Evolutionary conservation across 192 early-diverging fungal genomes (phyloP).

Genomic region (Pilobolus umbonatus): DNA sequence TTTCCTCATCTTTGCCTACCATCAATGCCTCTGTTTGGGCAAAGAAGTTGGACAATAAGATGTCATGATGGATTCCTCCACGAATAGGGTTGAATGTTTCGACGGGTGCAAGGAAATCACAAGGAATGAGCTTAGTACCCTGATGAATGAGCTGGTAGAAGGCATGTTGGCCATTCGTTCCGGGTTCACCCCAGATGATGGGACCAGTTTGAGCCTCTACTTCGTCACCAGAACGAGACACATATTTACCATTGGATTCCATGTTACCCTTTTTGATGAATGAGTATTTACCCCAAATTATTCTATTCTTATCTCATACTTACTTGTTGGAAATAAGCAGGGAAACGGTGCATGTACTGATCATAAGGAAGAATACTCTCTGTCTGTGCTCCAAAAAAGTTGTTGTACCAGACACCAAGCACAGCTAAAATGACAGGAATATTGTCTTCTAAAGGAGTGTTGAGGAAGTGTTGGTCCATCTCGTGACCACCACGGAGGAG

Average conservation of each 20-base stretch:
- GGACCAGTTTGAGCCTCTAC: slow-evolving; percentile 90
- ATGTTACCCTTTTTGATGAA: slow-evolving; percentile 76
- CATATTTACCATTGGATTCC: slow-evolving; percentile 98
- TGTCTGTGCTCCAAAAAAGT: slow-evolving; percentile 94
- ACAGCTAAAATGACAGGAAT: slow-evolving; percentile 86
- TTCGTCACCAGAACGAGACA: slow-evolving; percentile 72
- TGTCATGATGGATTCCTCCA: slow-evolving; percentile 85
- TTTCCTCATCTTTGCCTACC: slow-evolving; percentile 80
- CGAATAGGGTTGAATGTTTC: slow-evolving; percentile 90
- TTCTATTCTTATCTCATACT: background rate
- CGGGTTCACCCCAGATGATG: slow-evolving; percentile 99
- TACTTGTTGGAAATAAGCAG: slow-evolving; percentile 97
- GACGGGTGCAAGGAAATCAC: slow-evolving; percentile 94
- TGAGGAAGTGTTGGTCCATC: slow-evolving; percentile 96
- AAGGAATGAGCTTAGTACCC: slow-evolving; percentile 94
- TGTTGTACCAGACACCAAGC: slow-evolving; percentile 97
- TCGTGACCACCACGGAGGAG: slow-evolving; percentile 89
- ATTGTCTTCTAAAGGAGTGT: slow-evolving; percentile 88
- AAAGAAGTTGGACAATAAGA: slow-evolving; percentile 98
- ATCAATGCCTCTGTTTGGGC: slow-evolving; percentile 98
- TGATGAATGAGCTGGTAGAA: slow-evolving; percentile 99
- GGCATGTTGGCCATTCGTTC: slow-evolving; percentile 98
- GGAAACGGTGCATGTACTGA: slow-evolving; percentile 97
- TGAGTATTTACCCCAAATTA: background rate
- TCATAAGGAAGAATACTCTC: slow-evolving; percentile 96